phyloP scores from a whole-genome alignment of 106 monocot species.

The Dioscorea zingiberensis region DNA sequence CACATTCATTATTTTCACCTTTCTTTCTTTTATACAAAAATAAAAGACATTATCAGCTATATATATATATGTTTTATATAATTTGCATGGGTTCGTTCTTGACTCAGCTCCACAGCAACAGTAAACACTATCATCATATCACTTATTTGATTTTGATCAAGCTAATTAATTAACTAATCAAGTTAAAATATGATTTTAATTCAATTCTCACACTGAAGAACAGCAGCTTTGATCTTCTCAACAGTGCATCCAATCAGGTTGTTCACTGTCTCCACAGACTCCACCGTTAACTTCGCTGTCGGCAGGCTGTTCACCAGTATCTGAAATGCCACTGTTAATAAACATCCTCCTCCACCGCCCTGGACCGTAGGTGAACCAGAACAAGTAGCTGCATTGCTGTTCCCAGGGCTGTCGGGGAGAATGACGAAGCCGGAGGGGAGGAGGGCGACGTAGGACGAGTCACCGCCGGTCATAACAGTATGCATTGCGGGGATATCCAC shows the following conservation, averaged over 20 bases:
- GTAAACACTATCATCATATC: too few species aligned
- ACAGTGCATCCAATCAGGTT: conserved; percentile 77
- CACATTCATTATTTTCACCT: too few species aligned
- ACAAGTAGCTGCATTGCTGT: neutral
- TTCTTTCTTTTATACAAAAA: conserved; percentile 18
- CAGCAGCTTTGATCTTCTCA: conserved; percentile 47
- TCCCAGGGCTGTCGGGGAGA: conserved; percentile 32
- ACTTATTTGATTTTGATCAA: neutral
- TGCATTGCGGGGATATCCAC: conserved; percentile 89
- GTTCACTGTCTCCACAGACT: conserved; percentile 84
- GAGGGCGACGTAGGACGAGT: conserved; percentile 71
- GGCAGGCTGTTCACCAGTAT: conserved; percentile 87
- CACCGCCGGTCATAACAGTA: conserved; percentile 79
- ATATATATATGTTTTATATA: too few species aligned
- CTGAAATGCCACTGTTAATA: conserved; percentile 84
- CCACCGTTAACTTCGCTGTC: conserved; percentile 59
- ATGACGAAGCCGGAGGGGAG: conserved; percentile 81
- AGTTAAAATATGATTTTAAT: too few species aligned
- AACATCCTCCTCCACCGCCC: conserved; percentile 25
- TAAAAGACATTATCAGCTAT: conserved; percentile 7
- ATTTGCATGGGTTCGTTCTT: conserved; percentile 24
- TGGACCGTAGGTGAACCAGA: too few species aligned
- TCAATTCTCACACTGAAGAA: neutral
- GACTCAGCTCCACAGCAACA: conserved; percentile 14
- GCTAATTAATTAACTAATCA: too few species aligned